These are phyloP conservation scores for Flaveria linearis DNA, from an alignment of 129 eudicot genomes.

Conservation along the genomic window DNA sequence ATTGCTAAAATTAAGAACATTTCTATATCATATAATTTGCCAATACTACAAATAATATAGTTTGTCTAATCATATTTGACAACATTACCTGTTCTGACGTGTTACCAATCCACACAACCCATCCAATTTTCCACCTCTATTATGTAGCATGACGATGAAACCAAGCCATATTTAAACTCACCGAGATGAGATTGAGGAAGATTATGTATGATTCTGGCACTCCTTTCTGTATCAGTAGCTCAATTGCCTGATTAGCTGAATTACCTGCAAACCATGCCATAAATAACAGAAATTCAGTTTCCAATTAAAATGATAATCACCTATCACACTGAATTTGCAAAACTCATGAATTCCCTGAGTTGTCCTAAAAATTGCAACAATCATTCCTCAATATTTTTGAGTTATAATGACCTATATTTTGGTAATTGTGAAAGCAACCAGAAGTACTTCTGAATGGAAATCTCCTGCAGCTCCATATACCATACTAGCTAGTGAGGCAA, in stretches of 20 bases:
- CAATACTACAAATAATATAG: background rate
- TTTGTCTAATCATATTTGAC: background rate
- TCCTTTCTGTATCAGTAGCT: conserved; percentile 89
- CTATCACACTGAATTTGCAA: background rate
- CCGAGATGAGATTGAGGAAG: conserved; percentile 92
- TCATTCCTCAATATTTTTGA: conserved; percentile 8
- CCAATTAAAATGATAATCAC: conserved; percentile 1
- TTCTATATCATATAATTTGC: background rate
- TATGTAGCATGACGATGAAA: background rate
- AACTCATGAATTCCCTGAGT: conserved; percentile 1
- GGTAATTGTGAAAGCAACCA: background rate
- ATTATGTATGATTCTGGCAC: conserved; percentile 94
- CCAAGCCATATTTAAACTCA: conserved; percentile 37
- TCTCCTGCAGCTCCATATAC: background rate
- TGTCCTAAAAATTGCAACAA: background rate
- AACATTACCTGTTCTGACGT: background rate
- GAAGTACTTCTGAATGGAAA: background rate
- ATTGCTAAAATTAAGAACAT: background rate
- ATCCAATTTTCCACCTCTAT: background rate
- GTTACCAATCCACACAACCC: conserved; percentile 5
- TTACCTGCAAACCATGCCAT: conserved; percentile 53
- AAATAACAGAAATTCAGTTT: background rate
- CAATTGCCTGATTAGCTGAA: conserved; percentile 97
- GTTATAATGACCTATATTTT: background rate
- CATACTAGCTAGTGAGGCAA: too few species aligned